Evolutionary conservation across 2,329 filamentous ascomycete species (phyloP), one percentile per base, ranked within the genome.

Genomic region (Stemphylium vesicarium): DNA sequence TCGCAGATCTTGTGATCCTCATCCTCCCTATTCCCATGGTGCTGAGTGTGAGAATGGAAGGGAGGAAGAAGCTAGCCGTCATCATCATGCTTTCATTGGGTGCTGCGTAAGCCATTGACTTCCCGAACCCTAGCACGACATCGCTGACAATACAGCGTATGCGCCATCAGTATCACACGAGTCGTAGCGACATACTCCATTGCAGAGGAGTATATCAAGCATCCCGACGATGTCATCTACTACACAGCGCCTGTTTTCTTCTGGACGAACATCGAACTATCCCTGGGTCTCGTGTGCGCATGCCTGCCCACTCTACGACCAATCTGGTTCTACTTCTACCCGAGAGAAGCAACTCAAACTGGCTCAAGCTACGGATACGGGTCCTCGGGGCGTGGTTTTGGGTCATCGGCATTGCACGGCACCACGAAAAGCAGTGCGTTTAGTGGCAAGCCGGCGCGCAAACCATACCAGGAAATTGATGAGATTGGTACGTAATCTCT

Each of bases 181-280:
- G 53, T 67, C 9, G 33, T 66, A 12, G 59, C 62, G 11, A 61
- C 61, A 8, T 64, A 58, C 24, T 58, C 61, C 4, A 65, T 66
- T 29, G 57, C 62, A 7, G 35, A 56, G 13, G 63, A 64, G 39
- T 66, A 61, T 48, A 35, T 63, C 24, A 56, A 64, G 13, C 60
- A 66, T 35, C 59, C 53, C 15, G 48, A 65, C 43, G 62, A 68
- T 13, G 60, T 61, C 24, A 63, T 64, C 8, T 67, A 69, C 36
- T 69, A 67, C 39, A 70, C 66, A 3, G 56, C 66, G 9, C 66
- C 66, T 0, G 61, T 67, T 0, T 69, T 69, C 59, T 70, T 70
- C 52, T 70, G 67, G 67, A 66, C 62, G 3, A 69, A 70, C 47
- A 69, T 70, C 41, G 66, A 70, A 50, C 59, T 69, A 6, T 68